phyloP scores from a whole-genome alignment of 768 basidiomycete species.

The Boletellus emodensis region DNA sequence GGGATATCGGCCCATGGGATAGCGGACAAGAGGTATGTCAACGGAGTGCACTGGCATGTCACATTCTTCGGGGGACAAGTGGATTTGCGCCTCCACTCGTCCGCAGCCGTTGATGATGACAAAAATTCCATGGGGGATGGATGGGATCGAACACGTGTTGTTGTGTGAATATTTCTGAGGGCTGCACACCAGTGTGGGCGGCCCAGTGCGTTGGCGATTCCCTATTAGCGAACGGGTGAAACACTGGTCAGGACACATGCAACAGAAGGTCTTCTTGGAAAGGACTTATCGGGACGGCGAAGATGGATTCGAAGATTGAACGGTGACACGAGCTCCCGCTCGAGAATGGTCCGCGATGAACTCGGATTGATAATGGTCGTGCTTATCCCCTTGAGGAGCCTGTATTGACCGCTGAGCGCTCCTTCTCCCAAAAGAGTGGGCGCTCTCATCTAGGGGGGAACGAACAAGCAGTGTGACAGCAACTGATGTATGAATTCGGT shows the following conservation, averaged over 20 bases:
- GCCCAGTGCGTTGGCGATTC: background rate
- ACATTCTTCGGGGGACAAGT: background rate
- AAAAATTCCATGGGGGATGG: background rate
- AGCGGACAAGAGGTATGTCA: background rate
- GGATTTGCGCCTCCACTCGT: constrained; percentile 6
- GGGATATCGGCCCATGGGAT: constrained; percentile 1
- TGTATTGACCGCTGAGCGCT: constrained; percentile 5
- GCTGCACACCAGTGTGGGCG: background rate
- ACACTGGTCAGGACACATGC: background rate
- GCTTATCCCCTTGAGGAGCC: constrained; percentile 9
- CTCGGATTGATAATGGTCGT: constrained; percentile 22
- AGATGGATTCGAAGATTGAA: constrained; percentile 12
- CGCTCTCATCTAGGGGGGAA: background rate
- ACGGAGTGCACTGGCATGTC: background rate
- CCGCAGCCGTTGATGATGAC: constrained; percentile 1
- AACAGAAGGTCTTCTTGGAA: background rate
- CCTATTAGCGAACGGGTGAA: background rate
- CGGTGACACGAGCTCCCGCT: constrained; percentile 6
- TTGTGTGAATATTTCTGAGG: background rate
- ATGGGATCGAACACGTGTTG: constrained; percentile 13
- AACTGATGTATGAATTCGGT: background rate
- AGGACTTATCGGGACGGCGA: background rate
- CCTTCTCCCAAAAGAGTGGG: constrained; percentile 3
- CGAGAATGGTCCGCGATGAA: constrained; percentile 11
- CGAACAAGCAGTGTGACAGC: background rate